Percentiles rank a stretch among this genome's conserved stretches.
phyloP scores from a whole-genome alignment of 2,329 filamentous ascomycete species.

The Phialophora verrucosa region DNA sequence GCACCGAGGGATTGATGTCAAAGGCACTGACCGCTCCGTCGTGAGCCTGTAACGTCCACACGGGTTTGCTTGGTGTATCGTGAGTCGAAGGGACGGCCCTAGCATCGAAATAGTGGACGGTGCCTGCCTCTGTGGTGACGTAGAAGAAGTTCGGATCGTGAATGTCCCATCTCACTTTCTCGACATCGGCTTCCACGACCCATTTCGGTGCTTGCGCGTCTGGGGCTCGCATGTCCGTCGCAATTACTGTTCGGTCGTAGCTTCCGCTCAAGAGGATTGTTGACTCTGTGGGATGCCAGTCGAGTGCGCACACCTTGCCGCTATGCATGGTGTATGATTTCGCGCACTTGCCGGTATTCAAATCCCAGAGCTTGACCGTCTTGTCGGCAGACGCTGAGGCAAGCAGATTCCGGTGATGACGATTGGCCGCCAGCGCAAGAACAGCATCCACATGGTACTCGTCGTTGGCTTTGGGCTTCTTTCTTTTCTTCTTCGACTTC shows the following conservation, averaged over 20 bases:
- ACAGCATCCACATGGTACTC: slow-evolving; percentile 94
- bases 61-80: slow-evolving; percentile 78
- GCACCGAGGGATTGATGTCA: slow-evolving; percentile 86
- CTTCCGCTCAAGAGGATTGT: slow-evolving; percentile 90
- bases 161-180: slow-evolving; percentile 89
- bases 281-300: slow-evolving; percentile 87
- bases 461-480: slow-evolving; percentile 85
- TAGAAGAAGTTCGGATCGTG: slow-evolving; percentile 94
- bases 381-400: slow-evolving; percentile 95
- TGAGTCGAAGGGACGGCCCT: slow-evolving; percentile 60
- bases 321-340: slow-evolving; percentile 96
- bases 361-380: slow-evolving; percentile 97
- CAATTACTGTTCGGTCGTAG: slow-evolving; percentile 92
- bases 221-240: slow-evolving; percentile 94
- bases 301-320: slow-evolving; percentile 95
- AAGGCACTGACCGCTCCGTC: slow-evolving; percentile 90
- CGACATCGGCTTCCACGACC: slow-evolving; percentile 95
- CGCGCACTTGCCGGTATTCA: slow-evolving; percentile 88
- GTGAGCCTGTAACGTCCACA: slow-evolving; percentile 96
- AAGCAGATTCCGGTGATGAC: slow-evolving; percentile 90
- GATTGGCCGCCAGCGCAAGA: slow-evolving; percentile 86
- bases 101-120: slow-evolving; percentile 90
- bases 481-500: slow-evolving; percentile 90
- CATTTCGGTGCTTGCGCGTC: slow-evolving; percentile 81
- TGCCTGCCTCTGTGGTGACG: slow-evolving; percentile 88